These are phyloP conservation scores for Lolium perenne DNA, from an alignment of 176 grass and related monocot genomes.

Conservation along the genomic window DNA sequence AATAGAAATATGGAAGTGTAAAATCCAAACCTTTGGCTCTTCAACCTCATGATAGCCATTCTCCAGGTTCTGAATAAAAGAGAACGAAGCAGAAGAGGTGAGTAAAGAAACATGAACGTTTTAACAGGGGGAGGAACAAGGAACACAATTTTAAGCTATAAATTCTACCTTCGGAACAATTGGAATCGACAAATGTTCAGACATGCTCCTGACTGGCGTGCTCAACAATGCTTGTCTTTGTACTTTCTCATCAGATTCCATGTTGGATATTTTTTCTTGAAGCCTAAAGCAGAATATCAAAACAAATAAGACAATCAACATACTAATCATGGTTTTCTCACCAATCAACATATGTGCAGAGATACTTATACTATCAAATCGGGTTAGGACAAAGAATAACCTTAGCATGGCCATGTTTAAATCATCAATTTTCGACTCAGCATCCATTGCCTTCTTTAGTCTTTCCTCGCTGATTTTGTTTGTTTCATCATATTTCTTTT, in stretches of 20 bases:
- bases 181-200: constrained; percentile 95
- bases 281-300: constrained; percentile 62
- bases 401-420: constrained; percentile 86
- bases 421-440: constrained; percentile 78
- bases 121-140: constrained; percentile 32
- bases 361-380: background rate
- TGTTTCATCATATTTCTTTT: constrained; percentile 95
- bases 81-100: constrained; percentile 4
- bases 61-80: constrained; percentile 56
- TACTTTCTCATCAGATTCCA: constrained; percentile 91
- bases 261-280: constrained; percentile 84
- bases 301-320: constrained; percentile 6
- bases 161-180: constrained; percentile 65
- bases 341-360: background rate
- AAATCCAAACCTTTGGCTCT: constrained; percentile 58
- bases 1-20: constrained; percentile 16
- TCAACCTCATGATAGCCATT: constrained; percentile 70
- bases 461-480: constrained; percentile 92
- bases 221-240: constrained; percentile 76
- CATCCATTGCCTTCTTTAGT: constrained; percentile 79
- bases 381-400: constrained; percentile 54
- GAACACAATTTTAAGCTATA: constrained; percentile 37
- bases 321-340: background rate
- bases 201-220: constrained; percentile 87
- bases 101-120: constrained; percentile 33